Percentiles rank a stretch among this genome's conserved stretches.
These are phyloP conservation scores for Tetradesmus lagerheimii DNA, from an alignment of 139 green algal genomes.

Conservation along the genomic window DNA sequence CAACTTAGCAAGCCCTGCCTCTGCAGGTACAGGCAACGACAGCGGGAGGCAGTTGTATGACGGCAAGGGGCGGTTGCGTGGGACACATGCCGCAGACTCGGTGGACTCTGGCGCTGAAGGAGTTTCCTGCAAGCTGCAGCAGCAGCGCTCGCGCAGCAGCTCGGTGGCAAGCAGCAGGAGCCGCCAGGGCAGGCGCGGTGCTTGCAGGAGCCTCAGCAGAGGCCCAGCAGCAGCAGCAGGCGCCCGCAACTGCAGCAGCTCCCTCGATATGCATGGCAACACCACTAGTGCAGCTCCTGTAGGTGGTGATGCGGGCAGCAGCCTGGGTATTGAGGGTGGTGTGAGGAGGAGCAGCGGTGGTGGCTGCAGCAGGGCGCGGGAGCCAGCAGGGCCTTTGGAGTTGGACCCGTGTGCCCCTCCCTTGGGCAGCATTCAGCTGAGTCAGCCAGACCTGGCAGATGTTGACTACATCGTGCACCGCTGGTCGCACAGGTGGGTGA, in stretches of 20 bases:
- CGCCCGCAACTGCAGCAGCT: not conserved
- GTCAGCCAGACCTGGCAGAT: not conserved
- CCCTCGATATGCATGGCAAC: not conserved
- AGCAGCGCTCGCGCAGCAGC: not conserved
- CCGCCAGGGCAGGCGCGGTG: not conserved
- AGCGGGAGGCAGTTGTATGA: not conserved
- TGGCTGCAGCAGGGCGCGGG: not conserved
- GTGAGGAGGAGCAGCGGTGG: not conserved
- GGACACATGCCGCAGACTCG: not conserved
- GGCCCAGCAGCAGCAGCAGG: not conserved
- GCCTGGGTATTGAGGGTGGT: not conserved
- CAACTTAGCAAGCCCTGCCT: not conserved
- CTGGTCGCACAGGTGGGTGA: constrained; percentile 10
- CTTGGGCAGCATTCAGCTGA: constrained; percentile 12
- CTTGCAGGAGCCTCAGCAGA: not conserved
- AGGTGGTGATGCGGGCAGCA: not conserved
- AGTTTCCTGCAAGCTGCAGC: not conserved
- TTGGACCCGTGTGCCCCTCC: constrained; percentile 25
- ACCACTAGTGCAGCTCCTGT: not conserved
- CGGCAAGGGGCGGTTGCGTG: not conserved
- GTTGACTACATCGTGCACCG: constrained; percentile 15
- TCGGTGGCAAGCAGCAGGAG: not conserved
- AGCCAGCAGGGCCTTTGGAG: constrained; percentile 12
- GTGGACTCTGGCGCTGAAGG: no score
- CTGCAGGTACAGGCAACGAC: not conserved